A percentile compares a stretch with the other conserved stretches of the same genome.
These are phyloP conservation scores for Saprolegnia diclina DNA, from an alignment of 352 stramenopile genomes.

Conservation along the genomic window DNA sequence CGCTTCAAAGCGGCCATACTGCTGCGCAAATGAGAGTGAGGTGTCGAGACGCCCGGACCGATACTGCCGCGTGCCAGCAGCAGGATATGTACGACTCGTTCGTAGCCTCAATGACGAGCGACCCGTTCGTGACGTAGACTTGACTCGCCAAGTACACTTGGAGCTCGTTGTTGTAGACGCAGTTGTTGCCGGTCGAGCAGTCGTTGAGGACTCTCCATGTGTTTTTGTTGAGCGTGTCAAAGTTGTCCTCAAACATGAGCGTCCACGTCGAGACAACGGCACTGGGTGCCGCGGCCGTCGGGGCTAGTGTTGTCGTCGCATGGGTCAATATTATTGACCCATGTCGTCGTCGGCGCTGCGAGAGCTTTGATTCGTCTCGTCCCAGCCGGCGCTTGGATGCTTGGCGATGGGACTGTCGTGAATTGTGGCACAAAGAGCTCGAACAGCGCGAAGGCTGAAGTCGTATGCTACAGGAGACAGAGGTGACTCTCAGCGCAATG, in stretches of 20 bases:
- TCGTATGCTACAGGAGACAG: too few relatives aligned
- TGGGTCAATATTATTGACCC: too few relatives aligned
- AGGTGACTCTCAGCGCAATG: too few relatives aligned
- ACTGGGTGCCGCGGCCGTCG: too few relatives aligned
- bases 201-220: neutral
- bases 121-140: neutral
- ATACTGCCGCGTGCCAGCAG: slow-evolving; percentile 13
- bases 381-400: too few relatives aligned
- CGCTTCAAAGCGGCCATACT: slow-evolving; percentile 31
- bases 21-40: slow-evolving; percentile 28
- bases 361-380: too few relatives aligned
- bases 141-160: slow-evolving; percentile 19
- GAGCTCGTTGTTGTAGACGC: slow-evolving; percentile 14
- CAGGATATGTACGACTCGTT: neutral
- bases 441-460: too few relatives aligned
- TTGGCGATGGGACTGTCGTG: too few relatives aligned
- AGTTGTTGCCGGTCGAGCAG: slow-evolving; percentile 3
- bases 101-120: slow-evolving; percentile 6
- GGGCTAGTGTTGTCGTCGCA: too few relatives aligned
- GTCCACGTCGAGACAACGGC: neutral
- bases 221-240: neutral
- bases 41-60: slow-evolving; percentile 32
- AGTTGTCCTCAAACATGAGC: slow-evolving; percentile 22
- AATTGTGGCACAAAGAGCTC: too few relatives aligned
- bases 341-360: too few relatives aligned